These are phyloP conservation scores for Leishmania lainsoni DNA, from an alignment of 208 protist species.

Conservation along the genomic window DNA sequence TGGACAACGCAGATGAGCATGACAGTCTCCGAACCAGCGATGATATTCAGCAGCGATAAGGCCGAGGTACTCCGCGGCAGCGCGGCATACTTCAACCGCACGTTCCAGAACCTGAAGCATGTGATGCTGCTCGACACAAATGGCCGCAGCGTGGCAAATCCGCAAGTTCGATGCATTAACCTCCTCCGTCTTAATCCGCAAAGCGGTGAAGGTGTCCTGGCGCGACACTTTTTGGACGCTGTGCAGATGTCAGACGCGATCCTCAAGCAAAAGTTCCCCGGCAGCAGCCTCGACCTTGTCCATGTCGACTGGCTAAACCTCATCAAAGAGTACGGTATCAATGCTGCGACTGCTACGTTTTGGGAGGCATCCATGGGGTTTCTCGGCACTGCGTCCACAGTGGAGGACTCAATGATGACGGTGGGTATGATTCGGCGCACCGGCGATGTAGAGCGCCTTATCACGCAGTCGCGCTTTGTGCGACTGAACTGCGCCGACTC, in stretches of 20 bases:
- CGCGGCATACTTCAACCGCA: constrained; percentile 63
- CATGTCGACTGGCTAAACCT: constrained; percentile 88
- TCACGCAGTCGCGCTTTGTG: constrained; percentile 80
- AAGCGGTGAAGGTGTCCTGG: constrained; percentile 63
- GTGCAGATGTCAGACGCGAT: constrained; percentile 45
- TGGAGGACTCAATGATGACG: constrained; percentile 66
- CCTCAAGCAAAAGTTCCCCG: constrained; percentile 43
- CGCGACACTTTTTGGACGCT: constrained; percentile 68
- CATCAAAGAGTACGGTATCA: constrained; percentile 74
- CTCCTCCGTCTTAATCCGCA: constrained; percentile 75
- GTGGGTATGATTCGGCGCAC: constrained; percentile 59
- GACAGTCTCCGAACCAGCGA: constrained; percentile 70
- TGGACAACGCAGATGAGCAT: constrained; percentile 80
- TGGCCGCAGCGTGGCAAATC: constrained; percentile 23
- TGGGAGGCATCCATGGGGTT: constrained; percentile 70
- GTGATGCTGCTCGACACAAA: constrained; percentile 64
- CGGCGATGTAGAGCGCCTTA: constrained; percentile 48
- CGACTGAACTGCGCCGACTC: constrained; percentile 95
- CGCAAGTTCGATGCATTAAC: constrained; percentile 81
- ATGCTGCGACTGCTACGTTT: constrained; percentile 61
- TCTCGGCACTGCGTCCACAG: constrained; percentile 34
- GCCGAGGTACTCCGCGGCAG: constrained; percentile 64
- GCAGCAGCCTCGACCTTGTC: constrained; percentile 62
- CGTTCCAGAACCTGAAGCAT: constrained; percentile 52
- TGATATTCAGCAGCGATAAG: constrained; percentile 81